phyloP scores from a whole-genome alignment of 345 rosid species.

The Linum lewisii region DNA sequence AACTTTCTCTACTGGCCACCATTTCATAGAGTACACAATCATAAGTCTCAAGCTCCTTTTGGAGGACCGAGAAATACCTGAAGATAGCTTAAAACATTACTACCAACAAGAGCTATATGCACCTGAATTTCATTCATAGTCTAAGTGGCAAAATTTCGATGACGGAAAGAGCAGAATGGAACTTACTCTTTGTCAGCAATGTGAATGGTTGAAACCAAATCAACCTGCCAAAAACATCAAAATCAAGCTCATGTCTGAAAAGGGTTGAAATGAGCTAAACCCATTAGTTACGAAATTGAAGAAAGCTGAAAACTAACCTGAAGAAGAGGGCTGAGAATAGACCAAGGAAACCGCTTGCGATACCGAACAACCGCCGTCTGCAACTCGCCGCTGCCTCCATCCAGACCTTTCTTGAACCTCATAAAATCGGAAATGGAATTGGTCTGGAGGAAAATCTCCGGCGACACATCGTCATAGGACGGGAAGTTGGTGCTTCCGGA shows the following conservation, averaged over 20 bases:
- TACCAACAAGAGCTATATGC: not conserved
- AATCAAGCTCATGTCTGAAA: not conserved
- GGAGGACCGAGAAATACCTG: conserved; percentile 74
- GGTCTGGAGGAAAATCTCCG: conserved; percentile 39
- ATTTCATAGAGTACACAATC: conserved; percentile 91
- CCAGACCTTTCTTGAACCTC: conserved; percentile 51
- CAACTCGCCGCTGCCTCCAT: conserved; percentile 36
- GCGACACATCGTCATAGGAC: conserved; percentile 33
- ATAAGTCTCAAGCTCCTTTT: conserved; percentile 71
- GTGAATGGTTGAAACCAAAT: conserved; percentile 91
- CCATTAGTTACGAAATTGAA: not conserved
- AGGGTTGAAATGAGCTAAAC: not conserved
- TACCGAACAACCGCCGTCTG: conserved; percentile 87
- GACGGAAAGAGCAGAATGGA: not conserved
- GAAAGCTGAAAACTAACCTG: conserved; percentile 29
- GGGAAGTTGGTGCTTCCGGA: conserved; percentile 9
- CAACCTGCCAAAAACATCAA: conserved; percentile 43
- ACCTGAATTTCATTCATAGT: not conserved
- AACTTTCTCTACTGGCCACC: conserved; percentile 80
- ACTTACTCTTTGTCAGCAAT: conserved; percentile 86
- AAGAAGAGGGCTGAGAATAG: conserved; percentile 62
- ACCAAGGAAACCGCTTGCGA: conserved; percentile 75
- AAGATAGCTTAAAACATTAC: conserved; percentile 6
- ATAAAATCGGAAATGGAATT: conserved; percentile 74
- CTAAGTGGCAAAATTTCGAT: not conserved